Conservation (phyloP, 192 early-diverging fungal species). For the Rhizophagus prolifer region DNA sequence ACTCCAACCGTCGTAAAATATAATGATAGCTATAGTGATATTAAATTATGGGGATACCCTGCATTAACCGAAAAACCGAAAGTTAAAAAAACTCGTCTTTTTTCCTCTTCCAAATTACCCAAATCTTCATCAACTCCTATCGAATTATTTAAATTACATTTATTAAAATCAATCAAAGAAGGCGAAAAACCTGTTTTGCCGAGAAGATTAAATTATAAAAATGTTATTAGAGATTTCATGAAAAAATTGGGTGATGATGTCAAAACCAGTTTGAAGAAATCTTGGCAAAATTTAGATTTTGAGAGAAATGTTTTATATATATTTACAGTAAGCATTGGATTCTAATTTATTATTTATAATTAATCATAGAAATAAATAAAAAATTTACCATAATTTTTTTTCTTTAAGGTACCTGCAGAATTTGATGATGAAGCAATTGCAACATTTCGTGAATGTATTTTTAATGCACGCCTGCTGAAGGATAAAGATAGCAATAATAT, state of each 20-base stretch:
- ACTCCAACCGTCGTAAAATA: not conserved
- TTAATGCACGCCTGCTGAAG: not conserved
- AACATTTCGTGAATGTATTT: constrained; percentile 12
- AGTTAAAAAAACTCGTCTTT: not conserved
- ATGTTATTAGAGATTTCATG: constrained; percentile 7
- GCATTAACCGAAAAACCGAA: not conserved
- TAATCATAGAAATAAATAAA: no score
- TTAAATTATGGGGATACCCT: not conserved
- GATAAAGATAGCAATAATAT: not conserved
- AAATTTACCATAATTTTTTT: no score
- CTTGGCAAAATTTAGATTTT: not conserved
- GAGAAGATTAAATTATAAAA: not conserved
- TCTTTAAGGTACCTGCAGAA: not conserved
- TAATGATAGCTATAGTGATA: not conserved
- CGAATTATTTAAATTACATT: constrained; percentile 11
- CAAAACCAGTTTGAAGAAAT: not conserved
- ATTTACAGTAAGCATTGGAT: not conserved
- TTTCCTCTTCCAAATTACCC: not conserved
- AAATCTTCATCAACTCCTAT: not conserved
- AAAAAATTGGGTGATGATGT: not conserved
- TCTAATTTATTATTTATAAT: no score
- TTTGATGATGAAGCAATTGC: not conserved
- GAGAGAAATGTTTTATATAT: not conserved
- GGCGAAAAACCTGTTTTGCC: not conserved
- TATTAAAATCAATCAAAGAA: not conserved